Base-by-base conservation (phyloP, 2,329 filamentous ascomycete species). In the Fusarium multiceps region DNA sequence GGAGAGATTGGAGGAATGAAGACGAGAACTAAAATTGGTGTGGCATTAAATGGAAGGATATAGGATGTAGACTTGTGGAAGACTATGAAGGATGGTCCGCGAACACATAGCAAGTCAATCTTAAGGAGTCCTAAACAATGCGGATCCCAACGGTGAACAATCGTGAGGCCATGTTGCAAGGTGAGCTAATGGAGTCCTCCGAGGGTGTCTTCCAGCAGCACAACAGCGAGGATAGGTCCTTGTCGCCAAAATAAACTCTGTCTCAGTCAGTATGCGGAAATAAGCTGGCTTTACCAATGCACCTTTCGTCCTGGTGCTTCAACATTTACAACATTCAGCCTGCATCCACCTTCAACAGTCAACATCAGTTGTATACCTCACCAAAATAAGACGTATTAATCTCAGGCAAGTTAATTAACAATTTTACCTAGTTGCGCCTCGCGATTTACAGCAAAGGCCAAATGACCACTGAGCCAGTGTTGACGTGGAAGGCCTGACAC, bases 401-500 rank as follows among this genome's bases (percentile, higher is more conserved):
- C 9, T 7, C 3, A n/a, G 34, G 5, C 16, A 6, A 37, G 3
- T 6, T 11, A 37, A 4, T 37, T n/a, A 10, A 11, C 16, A 7
- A 6, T n/a, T n/a, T 40, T 25, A 9, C 10, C 16, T 1, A 25
- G n/a, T 32, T 25, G 18, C 20, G 18, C 55, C 40, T 28, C 40
- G 55, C 12, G 43, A 50, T 51, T 63, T 16, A 8, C 3, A 20
- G 4, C 27, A 70, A 34, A 46, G 51, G 13, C 30, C 42, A 40
- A 13, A 7, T 21, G 28, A 47, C 54, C 16, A 34, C 66, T 58
- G 46, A 25, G 43, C 57, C 18, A 40, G 67, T 54, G 49, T 70
- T 8, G 59, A n/a, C 42, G 45, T 14, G 45, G 55, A 30, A 57
- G 54, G 7, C 57, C 60, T 66, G 64, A 61, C 55, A 65, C 48